These are phyloP conservation scores for Cynanchum wilfordii DNA, from an alignment of 257 asterid species.

Conservation along the genomic window DNA sequence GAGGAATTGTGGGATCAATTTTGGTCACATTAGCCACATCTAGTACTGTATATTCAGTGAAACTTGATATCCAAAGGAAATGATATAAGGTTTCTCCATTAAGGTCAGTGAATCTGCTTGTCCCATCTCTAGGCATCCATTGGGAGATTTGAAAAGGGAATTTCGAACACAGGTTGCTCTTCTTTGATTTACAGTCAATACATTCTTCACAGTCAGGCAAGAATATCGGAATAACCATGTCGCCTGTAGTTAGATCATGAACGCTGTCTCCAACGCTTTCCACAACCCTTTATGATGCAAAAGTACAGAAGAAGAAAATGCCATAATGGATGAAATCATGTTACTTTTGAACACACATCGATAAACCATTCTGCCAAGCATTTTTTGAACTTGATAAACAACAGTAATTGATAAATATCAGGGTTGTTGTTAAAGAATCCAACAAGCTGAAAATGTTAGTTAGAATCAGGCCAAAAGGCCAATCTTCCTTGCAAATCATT, in stretches of 20 bases:
- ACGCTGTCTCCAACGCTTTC: slow-evolving; percentile 86
- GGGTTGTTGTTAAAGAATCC: not conserved
- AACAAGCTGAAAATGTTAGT: not conserved
- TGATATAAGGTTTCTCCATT: slow-evolving; percentile 69
- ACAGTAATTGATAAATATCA: not conserved
- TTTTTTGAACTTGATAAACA: not conserved
- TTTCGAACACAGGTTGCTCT: slow-evolving; percentile 71
- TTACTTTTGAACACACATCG: not conserved
- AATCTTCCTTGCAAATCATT: not conserved
- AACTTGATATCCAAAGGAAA: slow-evolving; percentile 64
- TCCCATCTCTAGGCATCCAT: slow-evolving; percentile 55
- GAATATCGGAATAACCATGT: slow-evolving; percentile 67
- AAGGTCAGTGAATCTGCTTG: slow-evolving; percentile 71
- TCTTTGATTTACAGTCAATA: slow-evolving; percentile 65
- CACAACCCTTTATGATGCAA: slow-evolving; percentile 40
- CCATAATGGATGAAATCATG: slow-evolving; percentile 8
- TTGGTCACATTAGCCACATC: slow-evolving; percentile 50
- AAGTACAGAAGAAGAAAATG: slow-evolving; percentile 5
- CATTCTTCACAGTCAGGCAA: slow-evolving; percentile 74
- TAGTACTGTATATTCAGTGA: slow-evolving; percentile 73
- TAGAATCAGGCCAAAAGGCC: not conserved
- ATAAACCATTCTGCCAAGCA: not conserved
- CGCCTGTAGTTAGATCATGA: slow-evolving; percentile 49
- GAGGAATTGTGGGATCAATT: slow-evolving; percentile 55
- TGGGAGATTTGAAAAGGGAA: slow-evolving; percentile 51